Conservation (phyloP, 2,329 filamentous ascomycete species). For the Botrytis deweyae region DNA sequence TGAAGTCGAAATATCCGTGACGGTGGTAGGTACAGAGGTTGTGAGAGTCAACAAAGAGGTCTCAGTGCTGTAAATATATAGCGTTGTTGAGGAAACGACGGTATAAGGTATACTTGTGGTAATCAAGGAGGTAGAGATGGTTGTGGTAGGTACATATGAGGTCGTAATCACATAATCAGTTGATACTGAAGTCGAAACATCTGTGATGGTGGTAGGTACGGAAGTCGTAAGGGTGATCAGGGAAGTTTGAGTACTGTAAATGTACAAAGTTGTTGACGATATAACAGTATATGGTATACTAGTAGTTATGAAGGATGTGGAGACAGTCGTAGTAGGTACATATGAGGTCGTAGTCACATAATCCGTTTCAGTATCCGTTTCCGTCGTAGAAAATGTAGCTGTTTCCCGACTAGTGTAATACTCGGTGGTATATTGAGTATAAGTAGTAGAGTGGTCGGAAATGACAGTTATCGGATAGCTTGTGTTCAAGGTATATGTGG, state of each 20-base stretch:
- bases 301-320: not conserved
- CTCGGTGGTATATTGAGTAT: constrained; percentile 9
- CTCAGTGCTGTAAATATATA: constrained; percentile 7
- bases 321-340: constrained; percentile 5
- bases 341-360: not conserved
- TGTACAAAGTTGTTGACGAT: constrained; percentile 11
- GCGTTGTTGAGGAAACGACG: constrained; percentile 13
- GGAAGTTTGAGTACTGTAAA: constrained; percentile 6
- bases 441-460: constrained; percentile 12
- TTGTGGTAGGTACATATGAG: not conserved
- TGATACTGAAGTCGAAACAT: constrained; percentile 13
- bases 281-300: constrained; percentile 16
- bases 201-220: constrained; percentile 1
- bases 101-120: constrained; percentile 14
- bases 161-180: not conserved
- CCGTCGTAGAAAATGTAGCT: not conserved
- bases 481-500: not conserved
- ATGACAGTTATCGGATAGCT: constrained; percentile 10
- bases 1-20: constrained; percentile 4
- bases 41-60: not conserved
- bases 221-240: not conserved
- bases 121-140: not conserved
- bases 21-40: constrained; percentile 9
- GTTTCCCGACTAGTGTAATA: constrained; percentile 7
- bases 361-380: constrained; percentile 3